Evolutionary conservation across 192 early-diverging fungal species (phyloP), one percentile per base, ranked within the genome.

Genomic region (Diversispora eburnea): DNA sequence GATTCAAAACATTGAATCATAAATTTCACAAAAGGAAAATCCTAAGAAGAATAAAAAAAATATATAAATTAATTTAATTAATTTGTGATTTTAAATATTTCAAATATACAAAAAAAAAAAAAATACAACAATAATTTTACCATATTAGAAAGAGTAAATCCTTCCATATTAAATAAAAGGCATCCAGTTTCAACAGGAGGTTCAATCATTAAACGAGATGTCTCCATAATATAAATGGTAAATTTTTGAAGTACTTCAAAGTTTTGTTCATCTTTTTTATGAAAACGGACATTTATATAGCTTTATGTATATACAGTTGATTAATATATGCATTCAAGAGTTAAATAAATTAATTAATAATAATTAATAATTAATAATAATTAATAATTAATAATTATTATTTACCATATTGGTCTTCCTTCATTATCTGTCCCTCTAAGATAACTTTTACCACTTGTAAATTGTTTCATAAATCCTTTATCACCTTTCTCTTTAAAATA

Each of bases 1-100:
- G 89, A 87, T 79, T 96, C 90, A 73, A 97, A 88, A 79, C 88
- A 91, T 62, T 83, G 82, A 47, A 94, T 75, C 25, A 95, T 86
- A 47, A 95, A 90, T 73, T 90, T 88, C 69, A 94, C 85, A 62
- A 77, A 78, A 51, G 77, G 78, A 46, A 77, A 79, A 61, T 82
- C 81, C 81, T 68, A 49, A n/a, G 4, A 66, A 17, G n/a, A 20
- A 58, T 46, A 49, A 49, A 51, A 49, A 49, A 51, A 51, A 61
- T 17, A 12, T n/a, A 9, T 5, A 12, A 12, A 13, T 41, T 39
- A 71, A 71, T 20, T 33, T 33, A 33, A 33, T 33, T 33, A 33
- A 33, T 33, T n/a, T n/a, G n/a, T 33, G 25, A 33, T 33, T 2
- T 33, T 33, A 33, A 33, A 33, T 33, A 33, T 33, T 33, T 33